Evolutionary conservation across 192 early-diverging fungal species (phyloP).

Genomic region (Funneliformis geosporum): DNA sequence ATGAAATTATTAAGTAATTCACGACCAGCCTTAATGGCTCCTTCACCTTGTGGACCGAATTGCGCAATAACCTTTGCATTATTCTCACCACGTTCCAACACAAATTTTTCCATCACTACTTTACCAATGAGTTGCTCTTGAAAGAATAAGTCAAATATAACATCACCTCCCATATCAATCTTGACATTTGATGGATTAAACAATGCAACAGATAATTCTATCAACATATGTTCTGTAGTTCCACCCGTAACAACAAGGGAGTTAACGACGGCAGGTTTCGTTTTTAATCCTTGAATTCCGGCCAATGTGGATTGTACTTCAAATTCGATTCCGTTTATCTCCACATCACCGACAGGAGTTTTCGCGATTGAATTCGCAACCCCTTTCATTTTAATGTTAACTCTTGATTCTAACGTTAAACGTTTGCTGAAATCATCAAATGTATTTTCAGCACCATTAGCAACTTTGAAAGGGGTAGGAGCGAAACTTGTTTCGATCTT

Average conservation of each 20-base stretch:
- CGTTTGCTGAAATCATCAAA: constrained; percentile 58
- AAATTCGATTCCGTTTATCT: constrained; percentile 56
- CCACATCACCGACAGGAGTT: constrained; percentile 59
- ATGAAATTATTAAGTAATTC: constrained; percentile 48
- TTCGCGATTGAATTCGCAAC: constrained; percentile 49
- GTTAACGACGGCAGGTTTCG: constrained; percentile 52
- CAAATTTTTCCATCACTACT: constrained; percentile 46
- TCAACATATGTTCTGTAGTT: constrained; percentile 45
- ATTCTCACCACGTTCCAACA: constrained; percentile 52
- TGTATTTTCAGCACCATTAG: constrained; percentile 42
- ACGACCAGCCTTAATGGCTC: constrained; percentile 38
- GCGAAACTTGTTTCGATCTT: constrained; percentile 52
- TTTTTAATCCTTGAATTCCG: constrained; percentile 60
- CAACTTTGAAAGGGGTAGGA: constrained; percentile 49
- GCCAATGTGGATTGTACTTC: constrained; percentile 48
- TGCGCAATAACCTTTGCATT: constrained; percentile 45
- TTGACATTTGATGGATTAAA: constrained; percentile 55
- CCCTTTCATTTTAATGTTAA: constrained; percentile 51
- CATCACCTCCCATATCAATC: constrained; percentile 52
- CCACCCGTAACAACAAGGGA: constrained; percentile 59
- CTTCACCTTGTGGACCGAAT: constrained; percentile 35
- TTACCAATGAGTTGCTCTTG: constrained; percentile 45
- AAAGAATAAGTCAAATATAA: constrained; percentile 46
- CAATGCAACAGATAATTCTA: constrained; percentile 44
- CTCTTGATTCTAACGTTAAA: constrained; percentile 45